Percentiles rank a stretch among this genome's conserved stretches.
Evolutionary conservation across 1,284 basidiomycete species (phyloP).

Genomic region (Trametes polyzona): DNA sequence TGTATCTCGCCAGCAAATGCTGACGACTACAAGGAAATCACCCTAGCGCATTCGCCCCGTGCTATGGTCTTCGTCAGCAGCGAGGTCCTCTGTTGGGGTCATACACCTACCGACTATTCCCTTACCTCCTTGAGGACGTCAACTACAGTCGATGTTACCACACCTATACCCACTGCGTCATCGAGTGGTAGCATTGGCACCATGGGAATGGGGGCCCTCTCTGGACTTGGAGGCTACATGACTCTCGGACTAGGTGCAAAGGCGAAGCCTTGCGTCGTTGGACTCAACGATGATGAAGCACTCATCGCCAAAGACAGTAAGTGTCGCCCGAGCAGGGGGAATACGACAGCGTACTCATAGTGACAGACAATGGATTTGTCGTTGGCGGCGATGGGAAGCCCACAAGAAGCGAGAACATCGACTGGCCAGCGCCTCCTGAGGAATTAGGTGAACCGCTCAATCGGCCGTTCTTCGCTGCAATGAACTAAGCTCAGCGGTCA

Average conservation of each 20-base stretch:
- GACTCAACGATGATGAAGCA: slow-evolving; percentile 68
- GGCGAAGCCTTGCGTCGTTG: slow-evolving; percentile 67
- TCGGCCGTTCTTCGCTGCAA: background rate
- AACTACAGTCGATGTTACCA: slow-evolving; percentile 59
- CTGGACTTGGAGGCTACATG: slow-evolving; percentile 88
- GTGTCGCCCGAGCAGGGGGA: slow-evolving; percentile 27
- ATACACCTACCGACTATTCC: slow-evolving; percentile 75
- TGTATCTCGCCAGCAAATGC: slow-evolving; percentile 1
- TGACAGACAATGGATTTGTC: slow-evolving; percentile 73
- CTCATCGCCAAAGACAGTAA: slow-evolving; percentile 83
- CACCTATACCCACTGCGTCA: slow-evolving; percentile 49
- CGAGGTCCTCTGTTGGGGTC: slow-evolving; percentile 74
- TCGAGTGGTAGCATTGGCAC: slow-evolving; percentile 45
- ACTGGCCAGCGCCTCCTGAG: slow-evolving; percentile 84
- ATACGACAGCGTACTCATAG: background rate
- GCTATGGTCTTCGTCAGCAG: slow-evolving; percentile 70
- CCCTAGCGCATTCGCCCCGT: slow-evolving; percentile 85
- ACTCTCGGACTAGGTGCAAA: slow-evolving; percentile 79
- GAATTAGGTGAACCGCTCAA: slow-evolving; percentile 61
- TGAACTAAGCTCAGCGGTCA: background rate
- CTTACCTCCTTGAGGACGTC: slow-evolving; percentile 71
- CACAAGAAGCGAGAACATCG: slow-evolving; percentile 61
- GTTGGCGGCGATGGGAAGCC: slow-evolving; percentile 72
- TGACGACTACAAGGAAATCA: slow-evolving; percentile 62
- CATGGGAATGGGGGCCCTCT: slow-evolving; percentile 71